A percentile compares a stretch with the other conserved stretches of the same genome.
Conservation (phyloP, 2,329 filamentous ascomycete genomes). For the Phoma sp. region DNA sequence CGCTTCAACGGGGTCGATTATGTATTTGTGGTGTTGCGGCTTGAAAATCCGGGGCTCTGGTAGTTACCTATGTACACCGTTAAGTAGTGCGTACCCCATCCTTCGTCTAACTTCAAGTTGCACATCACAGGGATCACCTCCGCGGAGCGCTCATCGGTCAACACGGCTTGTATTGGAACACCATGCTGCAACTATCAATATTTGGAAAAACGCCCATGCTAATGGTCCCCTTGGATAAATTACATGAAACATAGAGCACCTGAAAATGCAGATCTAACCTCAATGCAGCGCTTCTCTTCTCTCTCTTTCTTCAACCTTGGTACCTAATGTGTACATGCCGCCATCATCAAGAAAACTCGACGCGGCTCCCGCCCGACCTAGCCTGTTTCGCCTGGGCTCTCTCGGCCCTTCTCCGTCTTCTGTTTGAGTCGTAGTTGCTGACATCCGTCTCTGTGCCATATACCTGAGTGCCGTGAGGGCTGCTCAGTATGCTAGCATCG, state of each 20-base stretch:
- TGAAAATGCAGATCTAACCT: slow-evolving; percentile 15
- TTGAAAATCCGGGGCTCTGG: slow-evolving; percentile 7
- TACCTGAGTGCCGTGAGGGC: slow-evolving; percentile 42
- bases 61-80: slow-evolving; percentile 4
- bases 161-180: slow-evolving; percentile 12
- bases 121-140: slow-evolving; percentile 20
- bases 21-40: slow-evolving; percentile 18
- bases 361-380: slow-evolving; percentile 44
- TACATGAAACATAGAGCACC: slow-evolving; percentile 8
- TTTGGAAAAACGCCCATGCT: not conserved
- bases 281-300: not conserved
- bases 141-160: slow-evolving; percentile 21
- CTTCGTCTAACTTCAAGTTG: slow-evolving; percentile 20
- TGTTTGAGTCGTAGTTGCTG: slow-evolving; percentile 49
- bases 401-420: slow-evolving; percentile 48
- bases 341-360: slow-evolving; percentile 47
- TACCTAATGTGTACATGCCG: not conserved
- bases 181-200: slow-evolving; percentile 9
- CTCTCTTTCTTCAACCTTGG: not conserved
- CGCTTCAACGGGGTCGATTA: not conserved
- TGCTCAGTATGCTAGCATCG: slow-evolving; percentile 44
- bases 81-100: slow-evolving; percentile 18
- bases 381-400: slow-evolving; percentile 48
- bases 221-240: not conserved
- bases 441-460: slow-evolving; percentile 49